Conservation (phyloP, 495 filamentous ascomycete genomes). For the Chaetomidium leptoderma region DNA sequence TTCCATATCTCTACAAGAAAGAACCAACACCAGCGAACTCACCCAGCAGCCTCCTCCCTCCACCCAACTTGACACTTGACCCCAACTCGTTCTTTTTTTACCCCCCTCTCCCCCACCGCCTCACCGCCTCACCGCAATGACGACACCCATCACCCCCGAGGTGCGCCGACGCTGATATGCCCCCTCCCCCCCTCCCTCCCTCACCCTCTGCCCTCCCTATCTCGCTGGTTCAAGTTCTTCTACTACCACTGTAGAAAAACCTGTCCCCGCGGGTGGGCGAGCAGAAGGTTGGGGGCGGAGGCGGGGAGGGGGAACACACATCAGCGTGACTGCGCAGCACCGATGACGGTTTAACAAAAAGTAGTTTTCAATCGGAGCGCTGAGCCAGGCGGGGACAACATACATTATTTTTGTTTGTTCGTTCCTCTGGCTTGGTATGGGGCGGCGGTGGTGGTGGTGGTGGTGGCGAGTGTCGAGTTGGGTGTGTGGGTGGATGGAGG, state of each 20-base stretch:
- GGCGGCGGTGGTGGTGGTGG: too few relatives aligned
- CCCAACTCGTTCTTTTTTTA: not conserved
- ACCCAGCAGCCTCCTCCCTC: not conserved
- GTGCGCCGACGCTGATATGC: constrained; percentile 19
- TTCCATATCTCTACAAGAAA: not conserved
- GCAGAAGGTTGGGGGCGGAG: not conserved
- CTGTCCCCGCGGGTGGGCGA: not conserved
- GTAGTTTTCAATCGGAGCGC: constrained; percentile 60
- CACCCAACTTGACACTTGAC: not conserved
- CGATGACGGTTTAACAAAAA: constrained; percentile 34
- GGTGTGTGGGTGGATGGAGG: not conserved
- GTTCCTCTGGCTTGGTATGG: not conserved
- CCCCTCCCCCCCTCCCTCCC: too few relatives aligned
- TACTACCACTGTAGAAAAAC: too few relatives aligned
- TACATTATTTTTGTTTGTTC: not conserved
- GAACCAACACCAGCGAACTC: not conserved
- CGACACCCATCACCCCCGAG: constrained; percentile 15
- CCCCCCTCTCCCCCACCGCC: not conserved
- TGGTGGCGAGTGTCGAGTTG: not conserved
- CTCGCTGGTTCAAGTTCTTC: not conserved
- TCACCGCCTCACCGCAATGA: constrained; percentile 22
- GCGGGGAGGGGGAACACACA: not conserved
- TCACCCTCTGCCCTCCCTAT: not conserved
- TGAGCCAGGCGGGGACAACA: constrained; percentile 3
- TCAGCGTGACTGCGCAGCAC: constrained; percentile 28